Evolutionary conservation across 805 yeast species (phyloP).

Genomic region (Saturnispora mendoncae): DNA sequence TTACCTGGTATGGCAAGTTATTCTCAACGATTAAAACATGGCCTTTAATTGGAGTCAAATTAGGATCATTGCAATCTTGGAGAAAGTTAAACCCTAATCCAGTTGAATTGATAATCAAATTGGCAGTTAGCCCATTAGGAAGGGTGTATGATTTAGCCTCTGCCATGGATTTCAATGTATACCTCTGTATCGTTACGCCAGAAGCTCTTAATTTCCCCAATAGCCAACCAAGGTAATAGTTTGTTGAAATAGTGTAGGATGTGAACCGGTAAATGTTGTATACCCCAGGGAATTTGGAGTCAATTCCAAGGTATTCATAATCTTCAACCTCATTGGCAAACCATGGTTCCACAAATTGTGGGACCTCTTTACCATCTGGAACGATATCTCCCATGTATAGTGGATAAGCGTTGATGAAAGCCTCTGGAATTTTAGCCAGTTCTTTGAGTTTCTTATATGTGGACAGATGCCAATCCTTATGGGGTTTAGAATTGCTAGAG

Average conservation of each 20-base stretch:
- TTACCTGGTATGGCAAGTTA: constrained; percentile 31
- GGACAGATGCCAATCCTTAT: constrained; percentile 27
- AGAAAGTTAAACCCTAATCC: constrained; percentile 42
- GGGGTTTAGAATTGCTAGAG: constrained; percentile 30
- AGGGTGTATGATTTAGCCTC: constrained; percentile 36
- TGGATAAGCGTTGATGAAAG: constrained; percentile 26
- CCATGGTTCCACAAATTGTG: constrained; percentile 37
- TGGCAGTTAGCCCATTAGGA: constrained; percentile 22
- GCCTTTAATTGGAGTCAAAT: constrained; percentile 46
- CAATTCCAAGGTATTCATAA: constrained; percentile 25
- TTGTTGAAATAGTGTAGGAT: constrained; percentile 52
- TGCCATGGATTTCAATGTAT: constrained; percentile 32
- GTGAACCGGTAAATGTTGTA: constrained; percentile 33
- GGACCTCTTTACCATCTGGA: constrained; percentile 8
- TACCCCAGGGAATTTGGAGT: constrained; percentile 31
- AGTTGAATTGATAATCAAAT: constrained; percentile 47
- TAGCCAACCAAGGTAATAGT: constrained; percentile 46
- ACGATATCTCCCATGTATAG: constrained; percentile 22
- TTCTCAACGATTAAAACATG: constrained; percentile 49
- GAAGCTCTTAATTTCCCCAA: constrained; percentile 33
- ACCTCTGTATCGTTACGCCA: constrained; percentile 41
- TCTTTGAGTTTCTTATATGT: constrained; percentile 30
- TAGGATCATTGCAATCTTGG: constrained; percentile 42
- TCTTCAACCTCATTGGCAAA: constrained; percentile 37
- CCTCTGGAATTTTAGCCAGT: constrained; percentile 30